Evolutionary conservation across 768 basidiomycete genomes (phyloP), one percentile per base, ranked within the genome.

Genomic region (Cyclocybe cylindracea): DNA sequence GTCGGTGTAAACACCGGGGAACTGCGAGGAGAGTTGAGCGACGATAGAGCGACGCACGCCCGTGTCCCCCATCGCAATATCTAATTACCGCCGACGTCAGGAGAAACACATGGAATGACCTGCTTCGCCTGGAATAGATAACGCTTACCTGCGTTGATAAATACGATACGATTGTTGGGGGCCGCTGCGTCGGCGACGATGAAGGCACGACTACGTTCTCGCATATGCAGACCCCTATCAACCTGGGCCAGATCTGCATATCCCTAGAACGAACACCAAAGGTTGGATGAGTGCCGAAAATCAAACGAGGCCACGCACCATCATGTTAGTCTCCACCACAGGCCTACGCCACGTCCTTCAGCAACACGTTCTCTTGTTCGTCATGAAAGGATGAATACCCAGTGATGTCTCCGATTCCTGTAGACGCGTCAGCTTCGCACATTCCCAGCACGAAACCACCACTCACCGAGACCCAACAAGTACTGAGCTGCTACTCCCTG

Each of bases 301-400:
- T 36, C 31, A 41, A 39, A 34, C 45, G 41, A 19, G 33, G 31
- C 24, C 32, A 55, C 68, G 42, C 64, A 83, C 86, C 87, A 89
- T 88, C 84, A 90, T 87, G 56, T 89, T 89, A 13, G 89, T 91
- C 72, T 91, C 87, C 5, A 90, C 87, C 13, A 89, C 82, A 3
- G 88, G 86, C 16, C 85, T 86, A 39, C 32, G 39, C 39, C 6
- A n/a, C 32, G 29, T 52, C 40, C 54, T 51, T 54, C 19, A 54
- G 39, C 57, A 53, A 24, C 24, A 24, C 24, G 43, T 49, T 34
- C 44, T 48, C 52, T 10, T 40, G 13, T 46, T 37, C 13, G 16
- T 32, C 55, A 43, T 19, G 35, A 38, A 46, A 50, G 37, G 42
- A 50, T 34, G 31, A 51, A 63, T 70, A 85, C 85, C 89, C 86